These are phyloP conservation scores for Populus simonii DNA, from an alignment of 345 rosid species.

Conservation along the genomic window DNA sequence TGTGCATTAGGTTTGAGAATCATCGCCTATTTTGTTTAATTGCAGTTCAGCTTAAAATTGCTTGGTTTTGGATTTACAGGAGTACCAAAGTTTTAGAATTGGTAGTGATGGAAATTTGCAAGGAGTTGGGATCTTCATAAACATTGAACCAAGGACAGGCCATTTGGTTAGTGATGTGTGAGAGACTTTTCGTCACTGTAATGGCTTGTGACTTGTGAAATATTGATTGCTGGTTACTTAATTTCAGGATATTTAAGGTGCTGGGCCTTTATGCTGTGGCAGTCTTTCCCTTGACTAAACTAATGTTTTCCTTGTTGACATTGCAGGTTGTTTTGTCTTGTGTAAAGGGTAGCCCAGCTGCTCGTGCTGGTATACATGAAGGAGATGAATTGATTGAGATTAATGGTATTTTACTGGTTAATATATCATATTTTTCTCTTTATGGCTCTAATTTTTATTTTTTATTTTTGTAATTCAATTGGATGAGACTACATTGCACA, in stretches of 20 bases:
- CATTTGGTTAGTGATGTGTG: slow-evolving; percentile 62
- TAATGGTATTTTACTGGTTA: slow-evolving; percentile 49
- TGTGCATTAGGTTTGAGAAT: neutral
- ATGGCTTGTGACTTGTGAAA: neutral
- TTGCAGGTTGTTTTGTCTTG: slow-evolving; percentile 82
- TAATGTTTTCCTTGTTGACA: neutral
- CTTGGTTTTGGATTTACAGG: slow-evolving; percentile 41
- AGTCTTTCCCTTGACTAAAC: neutral
- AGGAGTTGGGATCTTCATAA: slow-evolving; percentile 84
- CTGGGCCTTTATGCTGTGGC: neutral
- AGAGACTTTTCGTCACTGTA: neutral
- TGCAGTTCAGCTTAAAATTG: neutral
- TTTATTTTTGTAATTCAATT: neutral
- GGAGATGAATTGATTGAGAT: slow-evolving; percentile 89
- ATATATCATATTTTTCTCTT: neutral
- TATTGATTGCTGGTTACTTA: neutral
- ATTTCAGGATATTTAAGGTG: neutral
- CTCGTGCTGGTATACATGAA: slow-evolving; percentile 79
- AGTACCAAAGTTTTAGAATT: slow-evolving; percentile 81
- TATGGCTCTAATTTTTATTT: neutral
- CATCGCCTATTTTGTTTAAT: neutral
- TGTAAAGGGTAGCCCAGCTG: slow-evolving; percentile 81
- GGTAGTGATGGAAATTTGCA: slow-evolving; percentile 88
- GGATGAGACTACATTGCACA: neutral
- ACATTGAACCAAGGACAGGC: slow-evolving; percentile 68